phyloP scores from a whole-genome alignment of 2,329 filamentous ascomycete species.

The Zasmidium cellare region DNA sequence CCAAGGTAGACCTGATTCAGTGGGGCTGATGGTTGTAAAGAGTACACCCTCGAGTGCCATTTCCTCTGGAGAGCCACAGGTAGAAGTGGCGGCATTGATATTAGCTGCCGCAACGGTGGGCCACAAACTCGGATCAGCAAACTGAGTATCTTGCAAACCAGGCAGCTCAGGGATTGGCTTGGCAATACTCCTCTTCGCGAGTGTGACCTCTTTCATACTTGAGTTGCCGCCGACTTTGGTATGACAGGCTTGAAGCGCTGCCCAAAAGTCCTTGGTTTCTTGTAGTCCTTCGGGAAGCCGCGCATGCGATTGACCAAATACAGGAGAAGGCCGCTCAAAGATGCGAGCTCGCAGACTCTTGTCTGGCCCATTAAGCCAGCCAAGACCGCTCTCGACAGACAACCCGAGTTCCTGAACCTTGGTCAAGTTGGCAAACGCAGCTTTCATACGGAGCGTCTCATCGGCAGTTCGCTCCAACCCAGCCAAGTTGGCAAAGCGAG shows the following conservation, averaged over 20 bases:
- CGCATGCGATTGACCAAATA: constrained; percentile 45
- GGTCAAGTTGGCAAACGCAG: constrained; percentile 58
- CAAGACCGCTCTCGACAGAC: constrained; percentile 66
- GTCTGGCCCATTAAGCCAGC: constrained; percentile 66
- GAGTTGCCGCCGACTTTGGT: constrained; percentile 9
- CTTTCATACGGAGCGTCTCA: constrained; percentile 61
- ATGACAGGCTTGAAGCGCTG: constrained; percentile 26
- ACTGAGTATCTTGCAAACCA: constrained; percentile 21
- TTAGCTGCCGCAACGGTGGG: constrained; percentile 13
- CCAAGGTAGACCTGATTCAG: constrained; percentile 24
- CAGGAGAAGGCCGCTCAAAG: constrained; percentile 42
- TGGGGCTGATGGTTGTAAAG: constrained; percentile 23
- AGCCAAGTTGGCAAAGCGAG: constrained; percentile 60
- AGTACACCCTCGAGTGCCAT: neutral
- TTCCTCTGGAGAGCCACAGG: neutral
- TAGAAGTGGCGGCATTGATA: neutral
- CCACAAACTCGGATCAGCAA: constrained; percentile 23
- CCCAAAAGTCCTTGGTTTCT: constrained; percentile 29
- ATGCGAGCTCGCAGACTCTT: constrained; percentile 51
- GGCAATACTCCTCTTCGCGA: constrained; percentile 17
- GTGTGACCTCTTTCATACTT: constrained; percentile 22
- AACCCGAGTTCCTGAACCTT: constrained; percentile 64
- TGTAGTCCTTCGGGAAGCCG: constrained; percentile 20
- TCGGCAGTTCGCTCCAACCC: constrained; percentile 64
- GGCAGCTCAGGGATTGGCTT: constrained; percentile 15